Evolutionary conservation across 768 basidiomycete genomes (phyloP), one percentile per base, ranked within the genome.

Genomic region (Cyclocybe cylindracea): DNA sequence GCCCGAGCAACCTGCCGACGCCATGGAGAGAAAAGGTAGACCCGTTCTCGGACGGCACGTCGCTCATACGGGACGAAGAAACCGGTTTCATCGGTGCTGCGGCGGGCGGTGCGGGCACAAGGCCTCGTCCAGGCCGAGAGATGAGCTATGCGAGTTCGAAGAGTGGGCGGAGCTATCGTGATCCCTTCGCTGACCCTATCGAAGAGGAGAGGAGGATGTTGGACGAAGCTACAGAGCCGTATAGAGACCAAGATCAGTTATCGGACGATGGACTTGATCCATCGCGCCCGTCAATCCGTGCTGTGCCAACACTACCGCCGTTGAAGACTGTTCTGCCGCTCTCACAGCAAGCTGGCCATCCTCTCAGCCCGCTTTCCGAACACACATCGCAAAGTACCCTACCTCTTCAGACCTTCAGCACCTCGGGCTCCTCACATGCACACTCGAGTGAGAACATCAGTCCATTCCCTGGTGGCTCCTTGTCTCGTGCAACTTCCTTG

Each of bases 11-110:
- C 4, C 35, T 39, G 13, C 40, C 63, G 5, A 62, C 66, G 13
- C 69, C 70, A 8, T 72, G 72, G 69, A 63, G 65, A 51, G 78
- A 82, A 60, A 79, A 80, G 63, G 66, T 70, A 13, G 79, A 83
- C 58, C 76, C 80, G 13, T 83, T 81, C 59, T 66, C 73, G 13
- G 79, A 84, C 46, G 72, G 72, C 32, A 64, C 70, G 10, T 67
- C 69, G 5, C 60, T 77, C 8, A 64, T 74, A 54, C 57, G 62
- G 24, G 74, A 72, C 16, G 73, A 68, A 46, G 70, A 70, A 11
- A 64, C 57, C 11, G 66, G 60, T 1, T 58, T 67, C 37, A 43
- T 66, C 10, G 67, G 66, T 35, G 58, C 62, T 39, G 60, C 60
- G 37, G 58, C 54, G 2, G 39, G 41, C 7, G 49, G 33, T 48